These are phyloP conservation scores for Clitocybe nebularis DNA, from an alignment of 1,284 basidiomycete genomes.

Conservation along the genomic window DNA sequence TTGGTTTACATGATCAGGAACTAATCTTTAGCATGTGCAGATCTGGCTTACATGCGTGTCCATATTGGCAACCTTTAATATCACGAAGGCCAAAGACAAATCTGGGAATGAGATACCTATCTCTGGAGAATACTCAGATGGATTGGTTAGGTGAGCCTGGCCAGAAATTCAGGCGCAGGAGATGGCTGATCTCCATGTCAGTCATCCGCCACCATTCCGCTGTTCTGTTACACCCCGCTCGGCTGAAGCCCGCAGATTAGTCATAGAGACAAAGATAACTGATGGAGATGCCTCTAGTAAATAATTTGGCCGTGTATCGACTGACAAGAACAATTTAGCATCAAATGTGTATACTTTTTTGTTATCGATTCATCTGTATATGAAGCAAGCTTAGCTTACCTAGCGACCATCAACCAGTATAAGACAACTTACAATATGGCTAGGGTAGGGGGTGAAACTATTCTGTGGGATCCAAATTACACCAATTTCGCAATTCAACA, in stretches of 20 bases:
- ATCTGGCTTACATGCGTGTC: constrained; percentile 23
- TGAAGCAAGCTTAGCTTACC: too few species aligned
- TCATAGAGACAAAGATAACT: constrained; percentile 1
- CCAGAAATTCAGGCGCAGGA: too few species aligned
- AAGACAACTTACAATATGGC: too few species aligned
- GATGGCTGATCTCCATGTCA: neutral
- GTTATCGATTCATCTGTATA: too few species aligned
- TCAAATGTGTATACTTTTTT: neutral
- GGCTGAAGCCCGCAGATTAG: constrained; percentile 5
- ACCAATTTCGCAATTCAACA: too few species aligned
- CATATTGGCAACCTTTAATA: constrained; percentile 21
- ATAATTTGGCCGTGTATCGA: neutral
- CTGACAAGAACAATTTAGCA: neutral
- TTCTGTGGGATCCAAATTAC: too few species aligned
- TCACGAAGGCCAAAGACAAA: constrained; percentile 21
- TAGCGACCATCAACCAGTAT: too few species aligned
- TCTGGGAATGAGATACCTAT: constrained; percentile 22
- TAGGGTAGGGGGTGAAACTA: too few species aligned
- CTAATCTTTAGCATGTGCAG: too few species aligned
- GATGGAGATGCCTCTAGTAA: neutral
- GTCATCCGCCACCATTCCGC: constrained; percentile 11
- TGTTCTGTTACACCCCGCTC: constrained; percentile 15
- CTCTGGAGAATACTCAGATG: constrained; percentile 18
- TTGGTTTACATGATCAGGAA: too few species aligned
- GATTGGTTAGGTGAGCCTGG: constrained; percentile 11